A percentile compares a stretch with the other conserved stretches of the same genome.
Evolutionary conservation across 1,139 yeast genomes (phyloP).

Genomic region (Entelexis sorbosivorans): DNA sequence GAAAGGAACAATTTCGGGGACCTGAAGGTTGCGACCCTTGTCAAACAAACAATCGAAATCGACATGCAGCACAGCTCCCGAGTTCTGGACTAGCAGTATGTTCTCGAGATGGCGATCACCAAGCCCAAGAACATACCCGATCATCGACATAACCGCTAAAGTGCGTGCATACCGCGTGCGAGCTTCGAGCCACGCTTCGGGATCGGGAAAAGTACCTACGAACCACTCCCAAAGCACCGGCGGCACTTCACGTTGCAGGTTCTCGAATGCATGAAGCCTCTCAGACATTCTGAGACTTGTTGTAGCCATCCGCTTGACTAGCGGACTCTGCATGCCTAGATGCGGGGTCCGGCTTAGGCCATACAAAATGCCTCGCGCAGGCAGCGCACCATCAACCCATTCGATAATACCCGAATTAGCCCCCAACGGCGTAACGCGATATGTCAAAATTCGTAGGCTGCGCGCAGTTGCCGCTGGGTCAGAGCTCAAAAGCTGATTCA

Average conservation of each 20-base stretch:
- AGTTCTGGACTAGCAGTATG: conserved; percentile 57
- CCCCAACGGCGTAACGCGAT: conserved; percentile 79
- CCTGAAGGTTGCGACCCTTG: conserved; percentile 48
- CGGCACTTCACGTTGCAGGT: conserved; percentile 36
- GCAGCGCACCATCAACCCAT: conserved; percentile 77
- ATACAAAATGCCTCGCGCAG: conserved; percentile 59
- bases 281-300: conserved; percentile 1
- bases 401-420: conserved; percentile 87
- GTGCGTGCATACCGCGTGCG: conserved; percentile 66
- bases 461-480: conserved; percentile 68
- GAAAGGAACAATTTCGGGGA: conserved; percentile 92
- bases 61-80: conserved; percentile 80
- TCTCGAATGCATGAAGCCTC: conserved; percentile 20
- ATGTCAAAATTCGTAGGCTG: conserved; percentile 59
- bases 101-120: conserved; percentile 98
- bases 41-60: conserved; percentile 95
- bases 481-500: conserved; percentile 57
- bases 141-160: conserved; percentile 94
- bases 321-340: conserved; percentile 10
- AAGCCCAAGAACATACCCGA: conserved; percentile 70
- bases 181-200: conserved; percentile 75
- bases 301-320: conserved; percentile 9
- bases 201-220: conserved; percentile 78
- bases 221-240: conserved; percentile 86
- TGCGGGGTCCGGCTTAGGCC: conserved; percentile 25